Evolutionary conservation across 306 rosid genomes (phyloP), one percentile per base, ranked within the genome.

Genomic region (Oemleria cerasiformis): DNA sequence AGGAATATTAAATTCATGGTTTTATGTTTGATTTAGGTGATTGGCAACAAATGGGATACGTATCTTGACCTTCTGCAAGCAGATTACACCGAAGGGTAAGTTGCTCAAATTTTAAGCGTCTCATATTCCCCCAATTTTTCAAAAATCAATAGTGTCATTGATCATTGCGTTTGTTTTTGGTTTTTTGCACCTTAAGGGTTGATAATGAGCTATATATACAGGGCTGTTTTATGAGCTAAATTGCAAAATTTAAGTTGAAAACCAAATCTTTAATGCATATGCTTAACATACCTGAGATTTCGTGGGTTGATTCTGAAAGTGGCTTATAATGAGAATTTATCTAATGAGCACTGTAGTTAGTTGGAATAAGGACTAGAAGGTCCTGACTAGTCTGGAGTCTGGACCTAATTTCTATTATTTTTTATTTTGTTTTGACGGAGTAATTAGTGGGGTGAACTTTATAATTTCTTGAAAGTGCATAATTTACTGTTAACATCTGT

Each of bases 11-110:
- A 68, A 36, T 38, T 47, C 44, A 9, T 40, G 1, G 48, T 50
- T 30, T 44, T 73, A 78, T 20, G 63, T 47, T 42, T 25, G 17
- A 9, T 83, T 20, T 76, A 89, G 98, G 96, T 94, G 42, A 91
- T 94, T 50, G 98, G 96, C 66, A 89, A 94, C 91, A 94, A 94
- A 75, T 94, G 98, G 97, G 98, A 94, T 47, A 48, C 85, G 7
- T 94, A 94, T 75, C 87, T 94, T 38, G 97, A 94, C 67, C 96
- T 94, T 84, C 85, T 91, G 36, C 97, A 94, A 66, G 83, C 97
- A 0, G 98, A 94, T 70, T 94, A 91, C 67, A 63, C 83, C 20
- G 98, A 94, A 89, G 98, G 97, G 98, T 89, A 7, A 48, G 87
- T 67, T 12, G 40, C 57, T 41, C 9, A 15, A 8, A 7, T 68